Evolutionary conservation across 2,329 filamentous ascomycete species (phyloP).

Genomic region (Paraconiothyrium sp.): DNA sequence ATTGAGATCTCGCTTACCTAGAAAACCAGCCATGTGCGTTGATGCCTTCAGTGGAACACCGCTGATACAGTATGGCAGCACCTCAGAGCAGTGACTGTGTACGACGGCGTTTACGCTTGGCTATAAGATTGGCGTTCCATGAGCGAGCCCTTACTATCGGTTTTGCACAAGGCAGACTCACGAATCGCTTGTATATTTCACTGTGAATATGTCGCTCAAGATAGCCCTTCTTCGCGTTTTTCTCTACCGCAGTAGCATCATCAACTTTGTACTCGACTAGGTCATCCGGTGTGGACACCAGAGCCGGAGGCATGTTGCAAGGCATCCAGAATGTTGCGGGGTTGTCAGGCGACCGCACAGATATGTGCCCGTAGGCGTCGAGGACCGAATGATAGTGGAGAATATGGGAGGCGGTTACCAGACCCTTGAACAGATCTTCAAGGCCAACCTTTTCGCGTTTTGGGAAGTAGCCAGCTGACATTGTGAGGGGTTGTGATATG

Average conservation of each 20-base stretch:
- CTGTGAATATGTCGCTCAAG: slow-evolving; percentile 57
- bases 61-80: slow-evolving; percentile 55
- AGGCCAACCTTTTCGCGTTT: slow-evolving; percentile 50
- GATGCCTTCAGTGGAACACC: slow-evolving; percentile 50
- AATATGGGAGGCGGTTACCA: slow-evolving; percentile 62
- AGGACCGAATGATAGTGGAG: slow-evolving; percentile 62
- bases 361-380: slow-evolving; percentile 66
- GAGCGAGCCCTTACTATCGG: not conserved
- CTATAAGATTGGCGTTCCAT: not conserved
- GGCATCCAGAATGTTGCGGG: slow-evolving; percentile 58
- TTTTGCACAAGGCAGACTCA: not conserved
- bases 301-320: slow-evolving; percentile 54
- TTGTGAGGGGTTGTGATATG: slow-evolving; percentile 18
- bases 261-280: slow-evolving; percentile 57
- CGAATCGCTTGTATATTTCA: slow-evolving; percentile 57
- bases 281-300: slow-evolving; percentile 54
- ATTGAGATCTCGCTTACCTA: slow-evolving; percentile 39
- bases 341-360: slow-evolving; percentile 61
- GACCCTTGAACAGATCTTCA: slow-evolving; percentile 48
- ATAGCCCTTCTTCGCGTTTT: slow-evolving; percentile 46
- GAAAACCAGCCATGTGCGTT: slow-evolving; percentile 56
- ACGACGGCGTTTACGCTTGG: slow-evolving; percentile 55
- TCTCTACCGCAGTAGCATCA: slow-evolving; percentile 50
- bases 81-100: slow-evolving; percentile 54
- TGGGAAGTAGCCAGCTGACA: slow-evolving; percentile 50